Evolutionary conservation across 306 rosid species (phyloP), one percentile per base, ranked within the genome.

Genomic region (Lupinus albus): DNA sequence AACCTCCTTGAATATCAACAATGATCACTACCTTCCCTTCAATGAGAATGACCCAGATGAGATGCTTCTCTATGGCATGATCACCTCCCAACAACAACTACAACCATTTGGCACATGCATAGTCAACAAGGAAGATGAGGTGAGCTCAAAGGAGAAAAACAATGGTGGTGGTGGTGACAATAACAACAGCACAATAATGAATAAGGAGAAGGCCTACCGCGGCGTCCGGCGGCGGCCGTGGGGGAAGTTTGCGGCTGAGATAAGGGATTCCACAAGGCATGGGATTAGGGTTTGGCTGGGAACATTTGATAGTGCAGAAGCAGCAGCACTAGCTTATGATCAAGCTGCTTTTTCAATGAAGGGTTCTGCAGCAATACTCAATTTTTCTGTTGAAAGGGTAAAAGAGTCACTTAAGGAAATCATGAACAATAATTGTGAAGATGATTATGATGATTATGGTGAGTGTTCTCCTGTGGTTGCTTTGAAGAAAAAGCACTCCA

Each of bases 231-330:
- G 86, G 50, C 80, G 98, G 8, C 98, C 98, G 2, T 93, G 98
- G 98, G 98, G 98, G 4, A 93, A 93, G 55, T 93, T 86, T 11
- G 98, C 98, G 1, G 98, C 98, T 0, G 98, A 93, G 67, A 93
- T 93, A 61, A 80, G 98, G 68, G 98, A 93, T 48, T 93, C 98
- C 0, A 89, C 98, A 0, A 77, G 97, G 44, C 84, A 84, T 6
- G 97, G 98, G 6, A 63, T 79, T 36, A 82, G 98, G 81, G 98
- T 93, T 0, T 93, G 98, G 98, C 68, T 93, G 33, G 98, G 98
- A n/a, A 93, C 98, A 30, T 93, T 93, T 47, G 98, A 93, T 13
- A 93, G 91, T 52, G 97, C 98, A 0, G 97, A 93, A 66, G 98
- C 89, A 0, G 98, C 98, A 0, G 98, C 98, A 17, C n/a, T 93